Conservation (phyloP, 2,329 filamentous ascomycete species). For the Aspergillus brunneoviolaceus region DNA sequence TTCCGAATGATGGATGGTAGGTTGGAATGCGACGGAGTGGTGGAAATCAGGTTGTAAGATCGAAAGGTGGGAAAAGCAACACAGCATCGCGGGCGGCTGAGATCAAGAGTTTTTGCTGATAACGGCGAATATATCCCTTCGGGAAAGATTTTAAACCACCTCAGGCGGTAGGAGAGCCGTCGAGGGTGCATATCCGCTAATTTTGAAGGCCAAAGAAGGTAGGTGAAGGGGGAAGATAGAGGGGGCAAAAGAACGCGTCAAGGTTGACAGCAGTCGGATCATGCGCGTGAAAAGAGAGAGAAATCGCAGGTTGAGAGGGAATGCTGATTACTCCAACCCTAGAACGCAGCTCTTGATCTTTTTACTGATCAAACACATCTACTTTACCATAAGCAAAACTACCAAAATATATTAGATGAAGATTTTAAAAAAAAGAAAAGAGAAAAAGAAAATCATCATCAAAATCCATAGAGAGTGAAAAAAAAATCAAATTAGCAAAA, state of each 20-base stretch:
- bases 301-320: constrained; percentile 10
- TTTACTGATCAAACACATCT: constrained; percentile 4
- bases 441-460: not conserved
- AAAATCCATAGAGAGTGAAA: constrained; percentile 13
- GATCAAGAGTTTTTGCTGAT: not conserved
- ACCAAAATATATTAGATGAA: not conserved
- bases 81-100: not conserved
- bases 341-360: constrained; percentile 1
- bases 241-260: constrained; percentile 8
- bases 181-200: not conserved
- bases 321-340: constrained; percentile 4
- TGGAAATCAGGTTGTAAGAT: not conserved
- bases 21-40: not conserved
- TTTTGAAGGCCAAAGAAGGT: not conserved
- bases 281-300: constrained; percentile 15
- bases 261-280: constrained; percentile 1
- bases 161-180: not conserved
- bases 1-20: not conserved
- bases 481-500: constrained; percentile 14
- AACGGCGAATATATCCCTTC: not conserved
- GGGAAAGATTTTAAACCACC: not conserved
- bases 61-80: constrained; percentile 2
- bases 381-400: constrained; percentile 12
- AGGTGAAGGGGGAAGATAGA: constrained; percentile 2
- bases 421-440: constrained; percentile 1